Base-by-base conservation (phyloP, 768 basidiomycete species). In the Postia placenta region DNA sequence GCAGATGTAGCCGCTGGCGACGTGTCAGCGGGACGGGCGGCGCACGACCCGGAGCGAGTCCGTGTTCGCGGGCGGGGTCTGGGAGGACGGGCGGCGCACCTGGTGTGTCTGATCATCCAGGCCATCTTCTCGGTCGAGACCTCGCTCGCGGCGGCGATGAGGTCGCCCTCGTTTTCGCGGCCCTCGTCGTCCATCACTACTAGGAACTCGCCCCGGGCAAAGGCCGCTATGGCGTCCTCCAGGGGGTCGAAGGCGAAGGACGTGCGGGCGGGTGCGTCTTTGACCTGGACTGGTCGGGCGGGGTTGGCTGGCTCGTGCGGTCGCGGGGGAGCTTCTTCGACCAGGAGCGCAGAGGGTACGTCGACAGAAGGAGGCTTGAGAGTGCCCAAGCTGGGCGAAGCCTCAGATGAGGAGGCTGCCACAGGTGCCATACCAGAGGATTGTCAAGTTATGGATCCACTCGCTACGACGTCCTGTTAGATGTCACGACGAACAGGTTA, bases 101-200 rank as follows among this genome's bases (percentile, higher is more conserved):
- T 96, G 0, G 92, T 91, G 64, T 94, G 85, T 62, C 87, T 87
- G 64, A 99, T 93, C 79, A 99, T 87, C 92, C 92, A 99, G 0
- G 96, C 95, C 96, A 99, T 98, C 62, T 93, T 90, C 67, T 97
- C 90, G 1, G 92, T 90, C 33, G 93, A 92, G 56, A 90, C 83
- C 45, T 82, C 78, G 22, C 75, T 74, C 2, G 82, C 96, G 12
- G 95, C 82, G 60, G 92, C 86, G 62, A 97, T 92, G 50, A 99
- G 70, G 66, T 99, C 96, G 2, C 96, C 95, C 64, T 99, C 96
- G 64, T 99, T 99, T 70, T 99, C 96, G 51, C 96, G 74, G 55
- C 75, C 74, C 68, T 96, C 90, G 67, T 98, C 95, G 65, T 99
- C 96, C 87, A 97, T 92, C 5, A 98, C 96, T 1, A 99, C 89